These are phyloP conservation scores for Cladosporium sp. DNA, from an alignment of 2,329 filamentous ascomycete genomes.

Conservation along the genomic window DNA sequence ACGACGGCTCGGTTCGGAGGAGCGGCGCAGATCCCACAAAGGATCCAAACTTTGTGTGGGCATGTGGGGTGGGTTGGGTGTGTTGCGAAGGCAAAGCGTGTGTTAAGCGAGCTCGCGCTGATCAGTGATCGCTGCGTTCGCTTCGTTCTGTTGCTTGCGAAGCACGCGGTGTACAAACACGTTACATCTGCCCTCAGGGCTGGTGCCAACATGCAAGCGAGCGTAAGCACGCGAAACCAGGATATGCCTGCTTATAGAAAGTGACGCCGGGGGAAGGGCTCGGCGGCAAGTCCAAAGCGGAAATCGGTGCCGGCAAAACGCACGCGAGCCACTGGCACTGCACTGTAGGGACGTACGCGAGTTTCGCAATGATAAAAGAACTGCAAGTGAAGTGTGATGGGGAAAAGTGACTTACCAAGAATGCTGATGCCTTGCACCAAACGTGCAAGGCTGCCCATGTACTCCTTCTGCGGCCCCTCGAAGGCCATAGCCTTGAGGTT, in stretches of 20 bases:
- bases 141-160: background rate
- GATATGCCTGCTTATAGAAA: constrained; percentile 10
- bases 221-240: constrained; percentile 12
- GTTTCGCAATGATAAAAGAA: background rate
- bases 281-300: background rate
- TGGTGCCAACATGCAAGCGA: constrained; percentile 8
- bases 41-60: background rate
- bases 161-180: background rate
- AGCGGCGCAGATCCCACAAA: background rate
- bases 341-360: background rate
- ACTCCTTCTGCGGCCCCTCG: constrained; percentile 79
- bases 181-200: background rate
- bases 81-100: background rate
- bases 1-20: background rate
- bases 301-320: background rate
- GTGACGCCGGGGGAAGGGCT: background rate
- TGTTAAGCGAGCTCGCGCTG: constrained; percentile 14
- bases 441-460: constrained; percentile 86
- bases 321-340: background rate
- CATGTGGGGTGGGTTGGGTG: background rate
- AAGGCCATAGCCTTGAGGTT: constrained; percentile 70
- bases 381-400: constrained; percentile 2
- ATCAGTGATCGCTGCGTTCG: background rate
- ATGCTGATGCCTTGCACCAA: constrained; percentile 92
- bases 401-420: constrained; percentile 65